A percentile compares a stretch with the other conserved stretches of the same genome.
These are phyloP conservation scores for Epichloe glyceriae DNA, from an alignment of 2,329 filamentous ascomycete genomes.

Conservation along the genomic window DNA sequence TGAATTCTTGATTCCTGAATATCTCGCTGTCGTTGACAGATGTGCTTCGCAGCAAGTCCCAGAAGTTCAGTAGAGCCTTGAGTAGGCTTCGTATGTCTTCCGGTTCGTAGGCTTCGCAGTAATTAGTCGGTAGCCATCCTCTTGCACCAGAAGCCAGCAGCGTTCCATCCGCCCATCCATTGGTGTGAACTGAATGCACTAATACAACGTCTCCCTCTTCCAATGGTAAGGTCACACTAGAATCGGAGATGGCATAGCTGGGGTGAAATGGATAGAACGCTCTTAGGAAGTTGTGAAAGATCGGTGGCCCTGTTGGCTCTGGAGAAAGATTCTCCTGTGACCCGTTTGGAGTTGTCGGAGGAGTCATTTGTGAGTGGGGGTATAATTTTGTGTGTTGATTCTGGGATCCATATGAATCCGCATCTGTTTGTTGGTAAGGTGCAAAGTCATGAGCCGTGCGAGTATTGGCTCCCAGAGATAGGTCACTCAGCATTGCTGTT, in stretches of 20 bases:
- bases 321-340: conserved; percentile 45
- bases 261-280: conserved; percentile 91
- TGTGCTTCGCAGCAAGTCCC: conserved; percentile 75
- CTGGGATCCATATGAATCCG: conserved; percentile 18
- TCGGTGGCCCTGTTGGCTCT: conserved; percentile 37
- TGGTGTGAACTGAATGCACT: conserved; percentile 92
- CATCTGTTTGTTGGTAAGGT: conserved; percentile 26
- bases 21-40: conserved; percentile 62
- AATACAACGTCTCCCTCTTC: conserved; percentile 86
- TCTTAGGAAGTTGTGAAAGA: conserved; percentile 89
- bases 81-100: conserved; percentile 74
- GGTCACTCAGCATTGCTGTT: conserved; percentile 26
- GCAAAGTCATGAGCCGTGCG: conserved; percentile 48
- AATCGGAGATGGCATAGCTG: conserved; percentile 60
- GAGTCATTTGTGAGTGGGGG: conserved; percentile 54
- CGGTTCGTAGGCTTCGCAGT: conserved; percentile 90
- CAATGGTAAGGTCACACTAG: conserved; percentile 77
- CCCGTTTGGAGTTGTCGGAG: conserved; percentile 60
- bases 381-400: conserved; percentile 27
- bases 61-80: conserved; percentile 78
- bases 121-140: conserved; percentile 96
- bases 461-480: conserved; percentile 41
- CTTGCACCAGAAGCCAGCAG: conserved; percentile 72
- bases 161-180: conserved; percentile 97
- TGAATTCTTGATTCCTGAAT: conserved; percentile 85